Conservation (phyloP, 192 early-diverging fungal genomes). For the Spizellomyces sp. region DNA sequence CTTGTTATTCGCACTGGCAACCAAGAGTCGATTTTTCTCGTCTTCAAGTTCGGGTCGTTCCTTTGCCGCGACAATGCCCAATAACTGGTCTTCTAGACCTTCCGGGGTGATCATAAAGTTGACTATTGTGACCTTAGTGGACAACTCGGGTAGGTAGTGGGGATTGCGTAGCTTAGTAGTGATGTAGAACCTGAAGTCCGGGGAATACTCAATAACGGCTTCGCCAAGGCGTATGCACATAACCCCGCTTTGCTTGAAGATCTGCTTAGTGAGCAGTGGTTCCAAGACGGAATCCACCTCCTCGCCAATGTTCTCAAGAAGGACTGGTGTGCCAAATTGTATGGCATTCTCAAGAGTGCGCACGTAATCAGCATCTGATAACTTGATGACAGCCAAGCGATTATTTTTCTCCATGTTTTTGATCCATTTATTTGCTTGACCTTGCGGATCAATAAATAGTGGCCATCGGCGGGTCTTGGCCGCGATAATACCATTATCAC, state of each 20-base stretch:
- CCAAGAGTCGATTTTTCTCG: conserved; percentile 58
- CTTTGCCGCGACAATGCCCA: conserved; percentile 65
- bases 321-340: conserved; percentile 63
- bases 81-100: conserved; percentile 62
- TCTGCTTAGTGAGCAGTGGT: conserved; percentile 63
- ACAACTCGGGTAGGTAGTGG: conserved; percentile 65
- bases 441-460: conserved; percentile 64
- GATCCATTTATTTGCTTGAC: conserved; percentile 69
- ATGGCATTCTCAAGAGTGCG: conserved; percentile 62
- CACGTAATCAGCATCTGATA: conserved; percentile 63
- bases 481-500: conserved; percentile 63
- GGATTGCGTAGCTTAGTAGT: conserved; percentile 65
- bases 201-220: conserved; percentile 63
- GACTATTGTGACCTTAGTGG: conserved; percentile 65
- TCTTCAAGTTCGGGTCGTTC: conserved; percentile 69
- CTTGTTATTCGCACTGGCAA: conserved; percentile 61
- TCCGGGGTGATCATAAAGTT: conserved; percentile 70
- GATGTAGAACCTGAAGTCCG: conserved; percentile 64
- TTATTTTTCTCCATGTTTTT: conserved; percentile 67
- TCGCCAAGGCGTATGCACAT: conserved; percentile 62
- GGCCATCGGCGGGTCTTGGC: conserved; percentile 60
- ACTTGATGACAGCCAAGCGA: conserved; percentile 57
- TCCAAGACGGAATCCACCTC: conserved; percentile 66
- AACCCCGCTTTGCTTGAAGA: conserved; percentile 66
- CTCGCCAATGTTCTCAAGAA: conserved; percentile 65